Base-by-base conservation (phyloP, 2,329 filamentous ascomycete genomes). In the Phyllosticta paracitricarpa region DNA sequence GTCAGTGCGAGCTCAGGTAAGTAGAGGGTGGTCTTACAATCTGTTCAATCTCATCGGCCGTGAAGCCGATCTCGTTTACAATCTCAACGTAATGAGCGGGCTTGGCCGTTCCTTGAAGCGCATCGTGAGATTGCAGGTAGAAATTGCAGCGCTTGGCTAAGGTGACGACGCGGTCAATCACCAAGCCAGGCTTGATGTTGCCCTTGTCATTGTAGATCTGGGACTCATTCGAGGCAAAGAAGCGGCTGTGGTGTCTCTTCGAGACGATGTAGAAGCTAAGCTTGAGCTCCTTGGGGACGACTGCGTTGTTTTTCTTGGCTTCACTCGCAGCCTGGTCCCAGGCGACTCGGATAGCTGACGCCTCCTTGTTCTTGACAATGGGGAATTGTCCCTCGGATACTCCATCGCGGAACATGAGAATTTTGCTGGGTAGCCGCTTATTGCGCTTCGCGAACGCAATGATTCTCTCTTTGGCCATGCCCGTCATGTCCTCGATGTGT, bases 171-270 rank as follows among this genome's bases (percentile, higher is more conserved):
- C 55, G 28, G 25, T 75, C 71, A 4, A 76, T 71, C 0, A 68
- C 58, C 1, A 68, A 66, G 1, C 73, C 71, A 0, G 72, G 66
- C 1, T 48, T n/a, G 33, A 66, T 65, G 58, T 75, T 75, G 7
- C 59, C 56, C 56, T 67, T 67, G 14, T 28, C 22, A 25, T 54
- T 54, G 52, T 24, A 54, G 22, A 54, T 48, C n/a, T 48, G 6
- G 3, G 12, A 6, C 40, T 55, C 4, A 56, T 62, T 25, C 9
- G 30, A n/a, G 0, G 72, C 67, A 62, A 71, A 79, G 66, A 79
- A 76, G 1, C 76, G 71, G 0, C 71, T 70, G 59, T 76, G 66
- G 63, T 79, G 77, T 0, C 76, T 68, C 61, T 79, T 78, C 4
- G 67, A 68, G 3, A 71, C 72, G 4, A 78, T 62, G 5, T 78